These are phyloP conservation scores for Pseudonectria buxi DNA, from an alignment of 2,329 filamentous ascomycete genomes.

Conservation along the genomic window DNA sequence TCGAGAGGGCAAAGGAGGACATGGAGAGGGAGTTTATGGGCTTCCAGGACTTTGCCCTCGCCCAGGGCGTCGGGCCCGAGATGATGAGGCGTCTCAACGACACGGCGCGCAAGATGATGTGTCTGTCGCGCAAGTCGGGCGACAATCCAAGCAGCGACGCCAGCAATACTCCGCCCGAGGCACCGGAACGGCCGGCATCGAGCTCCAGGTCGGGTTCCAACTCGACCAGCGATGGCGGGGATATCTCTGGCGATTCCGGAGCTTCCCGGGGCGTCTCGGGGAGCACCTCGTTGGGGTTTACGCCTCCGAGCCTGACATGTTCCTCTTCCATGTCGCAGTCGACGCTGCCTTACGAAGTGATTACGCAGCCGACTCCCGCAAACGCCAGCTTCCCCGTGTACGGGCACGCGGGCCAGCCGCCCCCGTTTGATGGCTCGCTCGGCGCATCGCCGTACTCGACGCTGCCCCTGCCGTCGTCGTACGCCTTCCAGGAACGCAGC, in stretches of 20 bases:
- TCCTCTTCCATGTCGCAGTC: constrained; percentile 10
- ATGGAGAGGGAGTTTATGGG: constrained; percentile 66
- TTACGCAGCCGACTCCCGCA: constrained; percentile 43
- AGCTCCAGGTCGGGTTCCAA: constrained; percentile 1
- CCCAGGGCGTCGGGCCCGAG: constrained; percentile 51
- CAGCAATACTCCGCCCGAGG: constrained; percentile 1
- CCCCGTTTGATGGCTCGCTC: constrained; percentile 11
- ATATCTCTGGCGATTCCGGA: not conserved
- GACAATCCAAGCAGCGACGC: constrained; percentile 21
- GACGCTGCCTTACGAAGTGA: constrained; percentile 37
- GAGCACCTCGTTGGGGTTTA: constrained; percentile 4
- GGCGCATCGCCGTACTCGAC: constrained; percentile 24
- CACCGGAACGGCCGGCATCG: not conserved
- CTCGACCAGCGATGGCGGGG: constrained; percentile 1
- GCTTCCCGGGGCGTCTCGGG: constrained; percentile 5
- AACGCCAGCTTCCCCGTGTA: constrained; percentile 48
- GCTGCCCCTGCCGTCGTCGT: constrained; percentile 43
- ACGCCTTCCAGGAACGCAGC: constrained; percentile 55
- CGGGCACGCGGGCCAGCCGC: constrained; percentile 10
- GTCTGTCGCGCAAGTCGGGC: constrained; percentile 42
- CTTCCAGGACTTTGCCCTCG: constrained; percentile 56
- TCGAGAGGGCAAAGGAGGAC: constrained; percentile 63
- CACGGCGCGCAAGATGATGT: constrained; percentile 52
- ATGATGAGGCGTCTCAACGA: constrained; percentile 51
- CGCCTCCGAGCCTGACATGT: constrained; percentile 1